Evolutionary conservation across 78 protist genomes (phyloP).

Genomic region (Cavenderia fasciculata): DNA sequence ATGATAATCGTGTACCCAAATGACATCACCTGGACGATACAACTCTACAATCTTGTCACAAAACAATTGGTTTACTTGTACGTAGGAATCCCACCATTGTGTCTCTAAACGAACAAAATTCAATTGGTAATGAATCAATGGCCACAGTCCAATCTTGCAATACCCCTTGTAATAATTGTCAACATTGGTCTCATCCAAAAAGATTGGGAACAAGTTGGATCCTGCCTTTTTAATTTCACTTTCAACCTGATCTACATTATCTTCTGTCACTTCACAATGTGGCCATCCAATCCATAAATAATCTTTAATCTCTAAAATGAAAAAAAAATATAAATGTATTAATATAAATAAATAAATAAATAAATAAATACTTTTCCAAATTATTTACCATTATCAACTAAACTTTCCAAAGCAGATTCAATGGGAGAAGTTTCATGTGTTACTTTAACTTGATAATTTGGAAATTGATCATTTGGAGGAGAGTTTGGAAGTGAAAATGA

Average conservation of each 20-base stretch:
- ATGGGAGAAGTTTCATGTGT: slow-evolving; percentile 3
- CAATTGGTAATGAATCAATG: slow-evolving; percentile 85
- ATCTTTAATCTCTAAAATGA: slow-evolving; percentile 16
- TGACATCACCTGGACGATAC: slow-evolving; percentile 66
- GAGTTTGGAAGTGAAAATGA: too few relatives aligned
- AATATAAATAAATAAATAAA: too few relatives aligned
- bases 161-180: slow-evolving; percentile 79
- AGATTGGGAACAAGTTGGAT: slow-evolving; percentile 44
- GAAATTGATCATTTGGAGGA: too few relatives aligned
- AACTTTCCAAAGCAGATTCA: not conserved
- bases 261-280: slow-evolving; percentile 19
- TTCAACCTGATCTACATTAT: not conserved
- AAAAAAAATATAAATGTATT: not conserved
- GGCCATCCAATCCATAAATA: slow-evolving; percentile 64
- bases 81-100: slow-evolving; percentile 75
- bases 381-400: not conserved
- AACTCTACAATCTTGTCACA: slow-evolving; percentile 31
- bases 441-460: slow-evolving; percentile 31
- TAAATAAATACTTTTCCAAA: too few relatives aligned
- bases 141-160: slow-evolving; percentile 88
- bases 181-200: not conserved
- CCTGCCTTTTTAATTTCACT: not conserved
- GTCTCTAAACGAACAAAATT: slow-evolving; percentile 3
- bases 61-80: slow-evolving; percentile 67
- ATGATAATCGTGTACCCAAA: slow-evolving; percentile 89